Evolutionary conservation across 2,329 filamentous ascomycete genomes (phyloP), one percentile per base, ranked within the genome.

Genomic region (Pseudocercospora pini-densiflorae): DNA sequence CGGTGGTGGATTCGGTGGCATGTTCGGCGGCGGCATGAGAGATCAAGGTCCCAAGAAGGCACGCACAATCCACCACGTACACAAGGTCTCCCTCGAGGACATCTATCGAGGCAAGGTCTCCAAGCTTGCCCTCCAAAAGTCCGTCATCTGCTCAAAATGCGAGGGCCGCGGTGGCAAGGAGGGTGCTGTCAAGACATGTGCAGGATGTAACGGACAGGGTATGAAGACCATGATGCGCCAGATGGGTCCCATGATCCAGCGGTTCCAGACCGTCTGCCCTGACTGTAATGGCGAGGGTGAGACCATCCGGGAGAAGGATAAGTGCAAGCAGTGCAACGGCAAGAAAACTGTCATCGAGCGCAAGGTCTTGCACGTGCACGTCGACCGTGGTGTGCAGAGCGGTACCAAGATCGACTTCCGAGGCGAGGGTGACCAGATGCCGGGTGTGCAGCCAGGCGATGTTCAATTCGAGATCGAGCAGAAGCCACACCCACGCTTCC

Each of bases 201-300:
- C 88, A 47, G 92, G 93, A 77, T 99, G 95, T 81, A 93, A 97
- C 76, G 95, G 95, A 72, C 89, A 91, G 71, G 95, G 95, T 81
- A 97, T 97, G 92, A 98, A 98, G 91, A 97, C 92, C 47, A 98
- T 99, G 94, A 97, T 99, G 95, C 92, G 96, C 79, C 95, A 99
- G 83, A 98, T 99, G 94, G 95, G 95, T 60, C 95, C 95, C 67
- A 99, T 99, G 95, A 98, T 99, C 75, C 96, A 99, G 84, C 92
- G 95, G 65, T 99, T 99, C 89, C 95, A 99, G 86, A 98, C 94
- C 31, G 94, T 97, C 75, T 99, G 95, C 87, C 92, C 94, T 29
- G 96, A 99, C 83, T 99, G 95, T 80, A 94, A 95, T 75, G 96
- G 96, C 70, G 95, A 99, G 81, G 94, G 95, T 68, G 95, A 99